Conservation (phyloP, 768 basidiomycete species). For the Termitomyces sp. region DNA sequence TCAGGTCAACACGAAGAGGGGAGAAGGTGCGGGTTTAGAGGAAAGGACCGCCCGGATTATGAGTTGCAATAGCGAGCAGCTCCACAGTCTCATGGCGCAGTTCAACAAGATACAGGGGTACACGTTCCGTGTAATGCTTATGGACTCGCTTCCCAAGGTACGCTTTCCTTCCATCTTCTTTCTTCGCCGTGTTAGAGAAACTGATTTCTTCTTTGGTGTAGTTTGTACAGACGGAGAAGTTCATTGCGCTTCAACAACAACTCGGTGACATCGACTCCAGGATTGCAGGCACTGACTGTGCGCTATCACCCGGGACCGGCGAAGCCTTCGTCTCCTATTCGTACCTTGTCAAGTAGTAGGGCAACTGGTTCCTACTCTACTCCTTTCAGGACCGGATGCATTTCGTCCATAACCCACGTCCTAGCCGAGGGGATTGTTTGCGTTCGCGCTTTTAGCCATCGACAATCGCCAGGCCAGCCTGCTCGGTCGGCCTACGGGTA, state of each 20-base stretch:
- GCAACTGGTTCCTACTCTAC: background rate
- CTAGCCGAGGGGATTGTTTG: background rate
- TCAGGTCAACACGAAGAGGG: background rate
- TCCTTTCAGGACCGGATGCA: background rate
- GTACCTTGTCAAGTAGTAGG: slow-evolving; percentile 3
- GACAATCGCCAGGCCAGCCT: background rate
- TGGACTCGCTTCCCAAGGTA: slow-evolving; percentile 13
- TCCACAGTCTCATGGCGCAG: slow-evolving; percentile 6
- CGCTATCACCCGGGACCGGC: background rate
- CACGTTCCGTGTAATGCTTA: slow-evolving; percentile 13
- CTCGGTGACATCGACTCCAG: slow-evolving; percentile 1
- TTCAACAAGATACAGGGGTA: slow-evolving; percentile 9
- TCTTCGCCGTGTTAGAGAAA: background rate
- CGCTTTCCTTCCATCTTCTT: background rate
- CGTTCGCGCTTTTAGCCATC: background rate
- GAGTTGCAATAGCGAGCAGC: slow-evolving; percentile 9
- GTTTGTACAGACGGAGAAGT: slow-evolving; percentile 11
- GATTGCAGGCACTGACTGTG: background rate
- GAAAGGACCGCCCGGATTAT: slow-evolving; percentile 6
- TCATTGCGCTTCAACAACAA: slow-evolving; percentile 2
- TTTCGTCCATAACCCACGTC: background rate
- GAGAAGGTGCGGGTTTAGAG: background rate
- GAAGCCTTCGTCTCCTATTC: slow-evolving; percentile 6
- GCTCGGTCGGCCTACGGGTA: background rate
- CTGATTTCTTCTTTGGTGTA: background rate